Conservation (phyloP, 2,329 filamentous ascomycete genomes). For the Grosmannia clavigera region DNA sequence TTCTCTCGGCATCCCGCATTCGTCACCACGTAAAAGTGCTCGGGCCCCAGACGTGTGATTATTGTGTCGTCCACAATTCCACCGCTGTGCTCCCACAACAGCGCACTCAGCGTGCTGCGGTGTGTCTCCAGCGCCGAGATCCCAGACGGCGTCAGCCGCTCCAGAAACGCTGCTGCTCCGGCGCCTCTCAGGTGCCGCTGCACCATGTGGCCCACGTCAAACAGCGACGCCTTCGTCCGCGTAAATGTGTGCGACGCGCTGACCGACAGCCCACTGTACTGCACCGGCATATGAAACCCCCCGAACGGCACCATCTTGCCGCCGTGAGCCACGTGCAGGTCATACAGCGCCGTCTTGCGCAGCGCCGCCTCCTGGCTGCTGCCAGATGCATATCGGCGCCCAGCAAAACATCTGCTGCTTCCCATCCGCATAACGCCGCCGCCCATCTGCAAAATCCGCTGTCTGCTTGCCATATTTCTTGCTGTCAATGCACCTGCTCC, state of each 20-base stretch:
- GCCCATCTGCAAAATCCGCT: neutral
- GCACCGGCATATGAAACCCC: slow-evolving; percentile 83
- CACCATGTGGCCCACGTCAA: slow-evolving; percentile 95
- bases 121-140: slow-evolving; percentile 51
- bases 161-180: slow-evolving; percentile 67
- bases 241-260: slow-evolving; percentile 84
- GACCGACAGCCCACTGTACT: slow-evolving; percentile 68
- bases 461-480: neutral
- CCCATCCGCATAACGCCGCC: neutral
- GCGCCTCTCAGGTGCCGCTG: slow-evolving; percentile 78
- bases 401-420: neutral
- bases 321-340: slow-evolving; percentile 47
- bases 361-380: slow-evolving; percentile 6
- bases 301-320: slow-evolving; percentile 97
- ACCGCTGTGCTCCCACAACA: slow-evolving; percentile 68
- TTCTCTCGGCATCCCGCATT: slow-evolving; percentile 89
- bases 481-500: neutral
- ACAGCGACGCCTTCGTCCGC: slow-evolving; percentile 73
- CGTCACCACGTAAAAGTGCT: slow-evolving; percentile 83
- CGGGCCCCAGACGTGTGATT: slow-evolving; percentile 63
- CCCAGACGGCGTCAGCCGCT: slow-evolving; percentile 70
- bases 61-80: slow-evolving; percentile 94
- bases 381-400: neutral
- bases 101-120: slow-evolving; percentile 69
- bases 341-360: slow-evolving; percentile 23